Evolutionary conservation across 176 grass and related monocot species (phyloP).

Genomic region (Carex pumila): DNA sequence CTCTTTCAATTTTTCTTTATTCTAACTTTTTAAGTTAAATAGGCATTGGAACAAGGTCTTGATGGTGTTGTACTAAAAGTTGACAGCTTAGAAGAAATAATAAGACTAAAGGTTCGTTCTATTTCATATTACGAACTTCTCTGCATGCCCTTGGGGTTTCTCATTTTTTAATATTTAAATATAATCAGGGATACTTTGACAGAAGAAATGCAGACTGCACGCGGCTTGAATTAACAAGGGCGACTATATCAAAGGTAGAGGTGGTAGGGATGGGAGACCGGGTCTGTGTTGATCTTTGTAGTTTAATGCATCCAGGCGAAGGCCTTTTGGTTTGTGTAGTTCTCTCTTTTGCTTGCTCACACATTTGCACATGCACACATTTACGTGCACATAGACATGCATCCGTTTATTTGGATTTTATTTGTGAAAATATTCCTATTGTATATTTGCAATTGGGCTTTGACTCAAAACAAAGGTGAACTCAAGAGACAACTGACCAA

Average conservation of each 20-base stretch:
- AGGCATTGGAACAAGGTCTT: slow-evolving; percentile 94
- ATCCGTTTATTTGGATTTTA: background rate
- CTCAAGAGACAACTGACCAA: background rate
- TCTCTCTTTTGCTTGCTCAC: background rate
- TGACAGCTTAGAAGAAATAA: slow-evolving; percentile 61
- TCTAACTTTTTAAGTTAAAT: slow-evolving; percentile 19
- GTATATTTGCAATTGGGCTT: slow-evolving; percentile 4
- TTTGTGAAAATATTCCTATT: background rate
- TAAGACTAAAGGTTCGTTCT: slow-evolving; percentile 89
- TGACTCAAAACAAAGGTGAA: background rate
- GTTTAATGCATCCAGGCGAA: slow-evolving; percentile 82
- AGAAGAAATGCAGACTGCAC: slow-evolving; percentile 67
- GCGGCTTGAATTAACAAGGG: slow-evolving; percentile 57
- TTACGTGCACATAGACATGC: background rate
- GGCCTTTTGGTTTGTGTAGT: slow-evolving; percentile 80
- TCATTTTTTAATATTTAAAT: slow-evolving; percentile 28
- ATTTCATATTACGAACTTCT: background rate
- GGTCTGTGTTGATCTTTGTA: slow-evolving; percentile 97
- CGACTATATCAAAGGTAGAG: slow-evolving; percentile 60
- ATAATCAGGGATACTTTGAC: slow-evolving; percentile 86
- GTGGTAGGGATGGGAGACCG: slow-evolving; percentile 88
- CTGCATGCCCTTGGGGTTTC: background rate
- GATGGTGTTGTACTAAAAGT: slow-evolving; percentile 85
- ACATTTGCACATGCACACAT: background rate
- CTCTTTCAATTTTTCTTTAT: background rate